A percentile compares a stretch with the other conserved stretches of the same genome.
Evolutionary conservation across 192 early-diverging fungal genomes (phyloP).

Genomic region (Coemansia sp.): DNA sequence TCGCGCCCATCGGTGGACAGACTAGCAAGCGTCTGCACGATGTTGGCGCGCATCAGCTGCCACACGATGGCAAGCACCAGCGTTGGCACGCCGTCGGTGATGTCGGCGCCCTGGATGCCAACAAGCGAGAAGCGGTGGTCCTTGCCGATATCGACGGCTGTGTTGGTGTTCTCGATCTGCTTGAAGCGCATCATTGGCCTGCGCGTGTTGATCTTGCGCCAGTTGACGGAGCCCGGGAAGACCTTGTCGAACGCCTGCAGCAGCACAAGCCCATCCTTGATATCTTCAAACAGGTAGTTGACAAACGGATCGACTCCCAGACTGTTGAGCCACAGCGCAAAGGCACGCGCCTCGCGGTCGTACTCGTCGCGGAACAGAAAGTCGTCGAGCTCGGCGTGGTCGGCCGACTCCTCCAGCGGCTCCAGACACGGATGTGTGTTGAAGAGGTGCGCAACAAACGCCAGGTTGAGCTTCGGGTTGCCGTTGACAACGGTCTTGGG

Average conservation of each 20-base stretch:
- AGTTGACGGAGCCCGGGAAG: conserved; percentile 85
- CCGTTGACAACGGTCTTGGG: conserved; percentile 93
- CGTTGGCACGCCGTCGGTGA: conserved; percentile 87
- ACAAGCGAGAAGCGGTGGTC: conserved; percentile 86
- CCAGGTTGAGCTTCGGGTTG: conserved; percentile 97
- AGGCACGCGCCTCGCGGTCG: conserved; percentile 73
- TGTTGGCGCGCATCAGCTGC: conserved; percentile 99
- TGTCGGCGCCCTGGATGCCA: conserved; percentile 93
- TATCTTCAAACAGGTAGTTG: conserved; percentile 97
- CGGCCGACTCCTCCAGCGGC: conserved; percentile 78
- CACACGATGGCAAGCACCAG: conserved; percentile 92
- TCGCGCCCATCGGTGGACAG: conserved; percentile 78
- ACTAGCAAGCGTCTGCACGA: conserved; percentile 88
- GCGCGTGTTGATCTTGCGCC: conserved; percentile 86
- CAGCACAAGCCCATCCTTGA: conserved; percentile 87
- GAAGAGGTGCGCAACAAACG: conserved; percentile 98
- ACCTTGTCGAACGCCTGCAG: conserved; percentile 97
- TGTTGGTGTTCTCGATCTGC: conserved; percentile 98
- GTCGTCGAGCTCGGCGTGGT: conserved; percentile 89
- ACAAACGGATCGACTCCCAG: conserved; percentile 97
- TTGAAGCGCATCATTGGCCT: conserved; percentile 86
- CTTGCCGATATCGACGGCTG: conserved; percentile 87
- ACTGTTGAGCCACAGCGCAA: conserved; percentile 97
- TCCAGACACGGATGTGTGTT: conserved; percentile 96
- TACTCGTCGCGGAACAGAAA: conserved; percentile 53